Conservation (phyloP, 78 protist genomes). For the Acrasis kona region DNA sequence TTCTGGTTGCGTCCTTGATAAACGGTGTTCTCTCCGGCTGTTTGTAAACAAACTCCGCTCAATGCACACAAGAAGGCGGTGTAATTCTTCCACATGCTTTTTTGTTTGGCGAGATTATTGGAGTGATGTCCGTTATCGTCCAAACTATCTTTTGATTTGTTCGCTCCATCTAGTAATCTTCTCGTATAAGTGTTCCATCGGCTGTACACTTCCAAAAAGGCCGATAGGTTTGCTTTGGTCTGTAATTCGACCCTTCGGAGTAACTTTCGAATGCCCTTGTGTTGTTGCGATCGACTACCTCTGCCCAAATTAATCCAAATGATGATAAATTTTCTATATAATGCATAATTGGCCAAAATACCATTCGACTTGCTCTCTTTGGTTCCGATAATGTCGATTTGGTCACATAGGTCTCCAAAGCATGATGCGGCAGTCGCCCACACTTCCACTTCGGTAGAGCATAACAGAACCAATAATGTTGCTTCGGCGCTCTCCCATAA, state of each 20-base stretch:
- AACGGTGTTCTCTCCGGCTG: background rate
- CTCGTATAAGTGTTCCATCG: background rate
- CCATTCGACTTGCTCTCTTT: background rate
- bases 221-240: background rate
- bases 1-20: background rate
- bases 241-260: background rate
- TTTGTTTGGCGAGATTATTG: too few species aligned
- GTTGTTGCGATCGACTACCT: too few species aligned
- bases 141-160: background rate
- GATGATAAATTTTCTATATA: conserved; percentile 1
- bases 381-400: background rate
- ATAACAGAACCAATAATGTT: background rate
- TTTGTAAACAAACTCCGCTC: background rate
- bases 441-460: background rate
- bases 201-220: background rate
- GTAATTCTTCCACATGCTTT: background rate
- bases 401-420: background rate
- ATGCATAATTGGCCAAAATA: background rate
- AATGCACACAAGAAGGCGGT: background rate
- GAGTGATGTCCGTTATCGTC: background rate
- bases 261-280: background rate
- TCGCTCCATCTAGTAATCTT: background rate
- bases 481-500: background rate
- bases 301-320: too few species aligned
- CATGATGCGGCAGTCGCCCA: background rate